Evolutionary conservation across 75 land plant genomes (phyloP), one percentile per base, ranked within the genome.

Genomic region (Isoetes taiwanensis): DNA sequence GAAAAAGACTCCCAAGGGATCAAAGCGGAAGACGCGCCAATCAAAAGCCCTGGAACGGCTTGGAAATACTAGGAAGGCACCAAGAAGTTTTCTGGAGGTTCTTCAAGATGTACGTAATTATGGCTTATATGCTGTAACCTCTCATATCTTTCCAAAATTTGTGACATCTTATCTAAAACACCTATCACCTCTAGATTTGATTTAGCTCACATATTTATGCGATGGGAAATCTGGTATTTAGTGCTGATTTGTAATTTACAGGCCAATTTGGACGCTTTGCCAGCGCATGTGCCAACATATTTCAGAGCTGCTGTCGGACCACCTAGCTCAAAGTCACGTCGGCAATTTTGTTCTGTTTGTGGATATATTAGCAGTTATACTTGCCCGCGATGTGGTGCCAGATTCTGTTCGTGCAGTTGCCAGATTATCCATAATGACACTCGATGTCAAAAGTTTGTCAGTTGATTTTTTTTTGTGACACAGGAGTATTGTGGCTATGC

Each of bases 271-370:
- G 97, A 91, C 57, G 70, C 83, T n/a, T 71, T 83, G 64, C 93
- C 88, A 41, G 71, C 87, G 6, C 76, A 91, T 66, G 79, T 83
- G 20, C 97, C 97, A 2, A 63, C 87, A 19, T 91, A 86, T 61
- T 30, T 86, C 66, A 73, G 72, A 41, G 97, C 97, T 62, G 87
- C 93, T n/a, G 97, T 91, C 23, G 97, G 97, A n/a, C 87, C 88
- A 32, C 97, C 97, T 16, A 86, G 79, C 63, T 63, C 77, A n/a
- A 65, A 72, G 11, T 74, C 85, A 19, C 77, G 93, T 3, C 82
- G 93, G 20, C 84, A 86, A 70, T 91, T 83, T 69, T 91, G 97
- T 64, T 80, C 78, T 25, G 97, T 91, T n/a, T 91, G 97, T 71
- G 97, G 97, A 10, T 82, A 70, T 54, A 41, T 74, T 56, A 84